Base-by-base conservation (phyloP, 345 rosid species). In the Boechera divaricarpa region DNA sequence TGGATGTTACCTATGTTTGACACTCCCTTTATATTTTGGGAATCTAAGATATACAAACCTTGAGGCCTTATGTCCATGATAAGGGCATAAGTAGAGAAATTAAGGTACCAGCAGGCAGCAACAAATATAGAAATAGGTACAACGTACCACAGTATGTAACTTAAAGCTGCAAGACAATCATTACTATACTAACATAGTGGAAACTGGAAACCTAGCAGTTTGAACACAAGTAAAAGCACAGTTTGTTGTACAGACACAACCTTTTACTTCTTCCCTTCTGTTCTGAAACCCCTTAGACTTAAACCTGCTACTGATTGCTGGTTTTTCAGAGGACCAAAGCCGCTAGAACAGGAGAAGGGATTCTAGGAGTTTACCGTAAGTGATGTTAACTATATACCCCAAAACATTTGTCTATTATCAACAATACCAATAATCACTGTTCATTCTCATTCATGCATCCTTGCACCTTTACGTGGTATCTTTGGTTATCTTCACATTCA, bases 171-270 rank as follows among this genome's bases (percentile, higher is more conserved):
- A 41, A 29, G 11, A 54, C 36, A 33, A 33, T 33, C 36, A 33
- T 33, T 33, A 33, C 6, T 33, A 33, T 4, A 5, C 36, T 5
- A 33, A 10, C 59, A 54, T 15, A 32, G 62, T 35, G 64, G 35
- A 63, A 24, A 42, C n/a, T 63, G 26, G 9, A 65, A 47, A 4
- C 42, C 55, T 16, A 61, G 39, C 16, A 61, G 66, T 32, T 61
- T 63, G 21, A 26, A 42, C 38, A 49, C 58, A 10, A 21, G 36
- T 58, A 66, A 48, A n/a, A 32, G 24, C 70, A 47, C 2, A 18
- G 29, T 66, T 64, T 63, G 39, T 26, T 2, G 16, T 24, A 26
- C 18, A 63, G 33, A 32, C 55, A 32, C 55, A 15, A 47, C 10
- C 55, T 48, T 49, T 18, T 69, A 48, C 57, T 31, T 47, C 52